phyloP scores from a whole-genome alignment of 2,329 filamentous ascomycete species.

The Ceratocystiopsis minuta region DNA sequence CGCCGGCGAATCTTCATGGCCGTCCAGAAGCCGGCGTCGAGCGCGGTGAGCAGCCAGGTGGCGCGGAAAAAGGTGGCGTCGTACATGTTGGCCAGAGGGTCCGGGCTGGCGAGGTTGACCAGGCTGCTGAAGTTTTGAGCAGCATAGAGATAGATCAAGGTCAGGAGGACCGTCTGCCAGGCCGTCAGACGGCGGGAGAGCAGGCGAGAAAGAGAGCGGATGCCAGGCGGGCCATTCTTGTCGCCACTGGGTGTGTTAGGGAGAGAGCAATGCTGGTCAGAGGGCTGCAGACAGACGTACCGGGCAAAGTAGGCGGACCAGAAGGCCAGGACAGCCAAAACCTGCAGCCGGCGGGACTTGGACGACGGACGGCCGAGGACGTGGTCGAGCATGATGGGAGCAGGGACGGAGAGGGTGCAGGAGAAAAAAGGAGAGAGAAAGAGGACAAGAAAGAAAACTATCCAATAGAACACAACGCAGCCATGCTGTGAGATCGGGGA shows the following conservation, averaged over 20 bases:
- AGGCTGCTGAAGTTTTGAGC: constrained; percentile 88
- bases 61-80: constrained; percentile 83
- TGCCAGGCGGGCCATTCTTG: constrained; percentile 68
- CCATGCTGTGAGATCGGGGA: no score
- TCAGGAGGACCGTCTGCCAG: constrained; percentile 79
- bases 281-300: constrained; percentile 21
- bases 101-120: constrained; percentile 75
- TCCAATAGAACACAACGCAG: no score
- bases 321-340: constrained; percentile 76
- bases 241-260: constrained; percentile 42
- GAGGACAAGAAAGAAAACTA: not conserved
- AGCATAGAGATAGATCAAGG: constrained; percentile 79
- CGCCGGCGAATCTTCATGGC: constrained; percentile 76
- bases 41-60: constrained; percentile 86
- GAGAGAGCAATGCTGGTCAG: constrained; percentile 5
- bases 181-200: constrained; percentile 57
- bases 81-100: constrained; percentile 89
- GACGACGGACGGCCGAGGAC: constrained; percentile 78
- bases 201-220: constrained; percentile 52
- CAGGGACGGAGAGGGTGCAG: no score
- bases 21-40: constrained; percentile 96
- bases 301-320: constrained; percentile 74
- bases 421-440: not conserved
- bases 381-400: constrained; percentile 54
- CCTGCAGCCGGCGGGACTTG: constrained; percentile 82